Conservation (phyloP, 352 stramenopile genomes). For the Phytopythium vexans region DNA sequence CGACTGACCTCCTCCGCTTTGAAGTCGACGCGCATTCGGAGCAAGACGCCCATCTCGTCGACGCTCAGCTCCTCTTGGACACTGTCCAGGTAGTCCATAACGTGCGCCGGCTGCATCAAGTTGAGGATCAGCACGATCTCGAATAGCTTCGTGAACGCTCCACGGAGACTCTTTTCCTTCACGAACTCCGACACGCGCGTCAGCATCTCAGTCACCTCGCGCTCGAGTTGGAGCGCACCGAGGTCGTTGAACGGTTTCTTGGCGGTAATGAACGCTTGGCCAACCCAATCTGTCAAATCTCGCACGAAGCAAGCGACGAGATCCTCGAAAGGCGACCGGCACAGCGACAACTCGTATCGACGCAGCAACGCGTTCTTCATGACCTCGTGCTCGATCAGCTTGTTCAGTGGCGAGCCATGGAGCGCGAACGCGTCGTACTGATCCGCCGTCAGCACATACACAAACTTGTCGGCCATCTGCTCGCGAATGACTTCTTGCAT, state of each 20-base stretch:
- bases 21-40: constrained; percentile 76
- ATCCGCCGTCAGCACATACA: constrained; percentile 60
- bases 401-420: constrained; percentile 59
- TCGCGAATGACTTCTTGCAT: constrained; percentile 40
- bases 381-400: constrained; percentile 65
- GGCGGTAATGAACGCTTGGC: constrained; percentile 37
- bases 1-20: constrained; percentile 41
- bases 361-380: constrained; percentile 61
- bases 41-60: constrained; percentile 46
- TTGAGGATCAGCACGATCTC: constrained; percentile 81
- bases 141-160: constrained; percentile 71
- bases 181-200: constrained; percentile 47
- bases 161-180: constrained; percentile 50
- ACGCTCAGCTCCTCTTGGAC: constrained; percentile 43
- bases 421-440: constrained; percentile 66
- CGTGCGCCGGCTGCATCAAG: constrained; percentile 66
- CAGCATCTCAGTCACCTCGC: constrained; percentile 66
- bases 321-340: constrained; percentile 55
- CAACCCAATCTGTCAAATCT: constrained; percentile 61
- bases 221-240: constrained; percentile 74
- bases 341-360: constrained; percentile 60
- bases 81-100: constrained; percentile 62
- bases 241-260: constrained; percentile 78
- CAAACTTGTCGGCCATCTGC: constrained; percentile 44
- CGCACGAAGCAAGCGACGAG: constrained; percentile 59